Evolutionary conservation across 805 yeast genomes (phyloP).

Genomic region (Suhomyces sp.): DNA sequence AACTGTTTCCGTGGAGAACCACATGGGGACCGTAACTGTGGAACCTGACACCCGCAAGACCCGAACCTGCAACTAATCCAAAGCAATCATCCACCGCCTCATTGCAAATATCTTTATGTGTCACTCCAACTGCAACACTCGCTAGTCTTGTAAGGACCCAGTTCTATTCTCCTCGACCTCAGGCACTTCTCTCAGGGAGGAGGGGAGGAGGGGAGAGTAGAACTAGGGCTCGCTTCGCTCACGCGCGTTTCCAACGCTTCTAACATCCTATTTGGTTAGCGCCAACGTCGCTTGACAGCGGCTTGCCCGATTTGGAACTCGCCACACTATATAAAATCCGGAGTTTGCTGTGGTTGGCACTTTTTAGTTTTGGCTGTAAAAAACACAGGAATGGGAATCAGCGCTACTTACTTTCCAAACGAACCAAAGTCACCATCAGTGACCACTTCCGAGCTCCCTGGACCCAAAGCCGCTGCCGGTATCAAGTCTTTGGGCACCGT

Average conservation of each 20-base stretch:
- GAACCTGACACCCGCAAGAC: background rate
- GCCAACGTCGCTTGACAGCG: background rate
- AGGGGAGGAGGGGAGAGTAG: too few relatives aligned
- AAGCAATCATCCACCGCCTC: background rate
- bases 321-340: background rate
- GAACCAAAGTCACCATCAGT: constrained; percentile 77
- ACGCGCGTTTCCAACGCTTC: background rate
- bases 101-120: too few relatives aligned
- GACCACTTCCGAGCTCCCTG: constrained; percentile 63
- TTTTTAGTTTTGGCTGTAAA: background rate
- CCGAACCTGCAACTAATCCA: background rate
- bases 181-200: too few relatives aligned
- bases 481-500: constrained; percentile 55
- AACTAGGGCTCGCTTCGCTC: background rate
- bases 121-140: too few relatives aligned
- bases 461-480: constrained; percentile 60
- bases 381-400: constrained; percentile 33
- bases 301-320: constrained; percentile 3
- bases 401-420: constrained; percentile 63
- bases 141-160: too few relatives aligned
- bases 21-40: background rate
- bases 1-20: background rate
- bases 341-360: background rate
- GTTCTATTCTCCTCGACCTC: too few relatives aligned
- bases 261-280: background rate